phyloP scores from a whole-genome alignment of 164 flowering plant species.

The Platanus orientalis region DNA sequence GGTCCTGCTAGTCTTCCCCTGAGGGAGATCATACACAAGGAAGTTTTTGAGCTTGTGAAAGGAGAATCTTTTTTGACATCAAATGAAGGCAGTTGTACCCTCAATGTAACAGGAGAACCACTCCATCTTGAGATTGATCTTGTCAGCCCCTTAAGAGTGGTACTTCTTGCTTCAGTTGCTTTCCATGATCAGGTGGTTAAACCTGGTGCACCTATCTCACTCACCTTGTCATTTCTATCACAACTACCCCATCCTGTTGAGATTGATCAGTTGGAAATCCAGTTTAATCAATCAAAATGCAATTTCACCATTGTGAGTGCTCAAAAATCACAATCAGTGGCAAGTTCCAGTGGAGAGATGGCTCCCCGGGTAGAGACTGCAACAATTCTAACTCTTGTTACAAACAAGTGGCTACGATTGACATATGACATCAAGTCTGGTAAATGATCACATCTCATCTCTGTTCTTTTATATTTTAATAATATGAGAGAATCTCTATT shows the following conservation, averaged over 20 bases:
- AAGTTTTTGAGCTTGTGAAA: conserved; percentile 53
- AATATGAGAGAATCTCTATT: background rate
- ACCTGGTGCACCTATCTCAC: conserved; percentile 54
- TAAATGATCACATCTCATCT: too few relatives aligned
- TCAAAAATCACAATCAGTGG: conserved; percentile 29
- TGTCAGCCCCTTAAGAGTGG: conserved; percentile 86
- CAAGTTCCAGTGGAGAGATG: conserved; percentile 22
- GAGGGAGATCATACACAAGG: conserved; percentile 64
- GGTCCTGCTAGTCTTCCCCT: conserved; percentile 60
- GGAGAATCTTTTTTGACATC: conserved; percentile 35
- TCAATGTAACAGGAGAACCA: conserved; percentile 43
- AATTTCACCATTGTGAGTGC: conserved; percentile 61
- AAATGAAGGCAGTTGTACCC: conserved; percentile 21
- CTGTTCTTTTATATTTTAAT: conserved; percentile 1
- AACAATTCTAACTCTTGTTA: conserved; percentile 40
- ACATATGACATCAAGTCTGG: conserved; percentile 80
- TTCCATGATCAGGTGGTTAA: conserved; percentile 88
- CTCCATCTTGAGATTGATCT: conserved; percentile 88
- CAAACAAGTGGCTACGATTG: conserved; percentile 82
- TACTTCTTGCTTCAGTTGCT: conserved; percentile 83
- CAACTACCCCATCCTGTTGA: conserved; percentile 72
- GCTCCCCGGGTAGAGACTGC: conserved; percentile 48
- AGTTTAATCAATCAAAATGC: conserved; percentile 83
- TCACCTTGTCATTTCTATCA: conserved; percentile 81
- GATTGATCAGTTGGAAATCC: conserved; percentile 77